These are phyloP conservation scores for Lepiota subincarnata DNA, from an alignment of 768 basidiomycete genomes.

Conservation along the genomic window DNA sequence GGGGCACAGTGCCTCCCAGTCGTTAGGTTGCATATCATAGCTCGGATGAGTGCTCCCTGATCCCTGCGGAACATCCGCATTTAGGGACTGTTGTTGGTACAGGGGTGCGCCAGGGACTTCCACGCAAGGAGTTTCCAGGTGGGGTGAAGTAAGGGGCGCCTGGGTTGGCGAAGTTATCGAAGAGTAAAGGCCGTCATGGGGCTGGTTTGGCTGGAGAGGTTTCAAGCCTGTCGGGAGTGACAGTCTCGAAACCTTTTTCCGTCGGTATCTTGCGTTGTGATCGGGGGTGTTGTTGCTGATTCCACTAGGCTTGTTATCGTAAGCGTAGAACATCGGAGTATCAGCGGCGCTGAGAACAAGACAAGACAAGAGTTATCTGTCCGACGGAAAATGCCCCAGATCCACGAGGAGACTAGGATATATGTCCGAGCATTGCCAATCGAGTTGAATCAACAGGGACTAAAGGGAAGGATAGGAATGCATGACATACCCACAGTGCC, in stretches of 20 bases:
- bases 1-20: not conserved
- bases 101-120: not conserved
- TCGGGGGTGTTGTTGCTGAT: not conserved
- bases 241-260: conserved; percentile 8
- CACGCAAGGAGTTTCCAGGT: not conserved
- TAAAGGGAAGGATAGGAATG: too few species aligned
- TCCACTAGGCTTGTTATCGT: not conserved
- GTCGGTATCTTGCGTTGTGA: not conserved
- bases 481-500: too few species aligned
- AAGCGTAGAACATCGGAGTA: conserved; percentile 4
- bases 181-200: too few species aligned
- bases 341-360: not conserved
- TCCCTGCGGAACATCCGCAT: not conserved
- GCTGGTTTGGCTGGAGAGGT: not conserved
- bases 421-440: too few species aligned
- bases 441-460: too few species aligned
- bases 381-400: too few species aligned
- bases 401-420: too few species aligned
- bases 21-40: not conserved
- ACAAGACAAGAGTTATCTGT: not conserved
- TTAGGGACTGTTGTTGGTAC: not conserved
- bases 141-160: not conserved
- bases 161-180: not conserved
- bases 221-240: conserved; percentile 6
- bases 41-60: not conserved